Base-by-base conservation (phyloP, 768 basidiomycete species). In the Dacryopinax primogenitus region DNA sequence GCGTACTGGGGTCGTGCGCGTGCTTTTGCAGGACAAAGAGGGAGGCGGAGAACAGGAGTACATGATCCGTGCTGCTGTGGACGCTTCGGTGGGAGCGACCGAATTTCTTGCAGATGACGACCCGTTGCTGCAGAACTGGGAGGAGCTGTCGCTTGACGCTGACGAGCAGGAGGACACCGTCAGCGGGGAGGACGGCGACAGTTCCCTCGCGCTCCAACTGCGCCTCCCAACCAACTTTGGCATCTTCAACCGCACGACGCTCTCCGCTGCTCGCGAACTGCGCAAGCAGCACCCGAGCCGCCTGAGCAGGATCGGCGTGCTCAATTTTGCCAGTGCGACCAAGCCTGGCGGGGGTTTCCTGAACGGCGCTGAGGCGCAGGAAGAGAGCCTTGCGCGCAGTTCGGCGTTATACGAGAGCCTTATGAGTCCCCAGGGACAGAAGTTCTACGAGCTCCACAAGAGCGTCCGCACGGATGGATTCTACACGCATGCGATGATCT, bases 401-500 rank as follows among this genome's bases (percentile, higher is more conserved):
- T 88, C 87, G 12, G 86, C 85, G 3, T 75, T 91, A 4, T 87
- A 85, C 68, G 76, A 80, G 1, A 80, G 84, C 9, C 84, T 90
- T 64, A 78, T 79, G 70, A 82, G 84, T 11, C 72, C 74, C 16
- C 77, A 76, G 3, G 84, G 82, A 0, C 76, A 81, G 45, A 77
- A 79, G 39, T 90, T 88, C 75, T 88, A 91, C 72, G 74, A 73
- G 1, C 71, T 83, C 21, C 88, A 90, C 72, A 76, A 76, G 33
- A 68, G 71, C 72, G 11, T 77, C 11, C 72, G 71, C 3, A 69
- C 77, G 58, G 78, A 76, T 6, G 84, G 85, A 0, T 86, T 82
- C 72, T 89, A 89, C 72, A 79, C 86, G n/a, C 85, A 90, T 72
- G 82, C 86, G 23, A 88, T 90, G 83, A 78, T 90, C 28, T 88